Base-by-base conservation (phyloP, 2,329 filamentous ascomycete genomes). In the Parasarocladium wereldwijsianum region DNA sequence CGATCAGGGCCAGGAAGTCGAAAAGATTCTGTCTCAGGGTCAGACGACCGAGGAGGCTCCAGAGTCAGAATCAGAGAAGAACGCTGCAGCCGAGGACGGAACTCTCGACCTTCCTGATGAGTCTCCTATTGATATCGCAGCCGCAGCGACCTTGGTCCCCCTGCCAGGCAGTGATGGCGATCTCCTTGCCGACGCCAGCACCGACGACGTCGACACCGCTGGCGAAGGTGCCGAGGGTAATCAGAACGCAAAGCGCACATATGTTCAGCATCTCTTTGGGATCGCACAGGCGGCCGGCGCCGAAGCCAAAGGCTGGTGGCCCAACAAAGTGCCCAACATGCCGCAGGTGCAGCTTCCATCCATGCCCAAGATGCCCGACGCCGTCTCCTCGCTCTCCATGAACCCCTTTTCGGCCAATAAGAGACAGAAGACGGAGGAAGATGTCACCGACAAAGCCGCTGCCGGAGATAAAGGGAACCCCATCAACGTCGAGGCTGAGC, bases 41-140 rank as follows among this genome's bases (percentile, higher is more conserved):
- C 5, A 12, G 6, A 48, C 45, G 28, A 48, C 6, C 0, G 37
- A 42, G 8, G 42, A 42, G 3, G 41, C 33, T 1, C 34, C 19
- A n/a, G 5, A 30, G 13, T 26, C 11, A n/a, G 19, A 23, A 13
- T 24, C 10, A 9, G 36, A 36, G 15, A 12, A 17, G 1, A 30
- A 24, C 2, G 34, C 30, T 1, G 19, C 26, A 8, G 33, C 33
- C 12, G 33, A 33, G 6, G 19, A 32, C 4, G 19, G 24, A 13
- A 24, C 34, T 2, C 38, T 34, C 8, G 37, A 39, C 3, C 32
- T 57, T 1, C 54, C 49, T 1, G 53, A 56, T 24, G 46, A 54
- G 34, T 64, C 63, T 2, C 64, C 64, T 3, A 52, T 68, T 22
- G 64, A 68, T 34, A 67, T 68, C 18, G 60, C 62, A 0, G 63